These are phyloP conservation scores for Globisporangium cylindrosporum DNA, from an alignment of 352 stramenopile species.

Conservation along the genomic window DNA sequence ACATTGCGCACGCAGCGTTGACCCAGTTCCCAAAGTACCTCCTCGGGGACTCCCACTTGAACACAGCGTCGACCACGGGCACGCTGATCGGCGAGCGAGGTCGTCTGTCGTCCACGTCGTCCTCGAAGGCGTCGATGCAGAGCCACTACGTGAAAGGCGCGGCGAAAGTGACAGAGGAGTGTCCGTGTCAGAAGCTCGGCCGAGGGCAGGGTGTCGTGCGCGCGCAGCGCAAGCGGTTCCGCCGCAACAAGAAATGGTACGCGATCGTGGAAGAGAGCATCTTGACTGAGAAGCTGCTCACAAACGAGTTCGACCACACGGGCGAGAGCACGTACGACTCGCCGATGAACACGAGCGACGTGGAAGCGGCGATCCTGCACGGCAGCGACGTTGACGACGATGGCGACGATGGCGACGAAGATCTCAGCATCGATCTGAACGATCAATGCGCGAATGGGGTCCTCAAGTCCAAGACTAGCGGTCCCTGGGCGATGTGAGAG, in stretches of 20 bases:
- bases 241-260: conserved; percentile 47
- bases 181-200: conserved; percentile 45
- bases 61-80: conserved; percentile 2
- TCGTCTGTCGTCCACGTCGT: conserved; percentile 25
- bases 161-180: conserved; percentile 23
- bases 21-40: conserved; percentile 8
- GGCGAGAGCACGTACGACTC: conserved; percentile 30
- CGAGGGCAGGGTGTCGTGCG: conserved; percentile 30
- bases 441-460: background rate
- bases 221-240: conserved; percentile 38
- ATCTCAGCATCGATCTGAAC: background rate
- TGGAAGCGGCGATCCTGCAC: conserved; percentile 27
- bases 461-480: background rate
- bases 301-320: conserved; percentile 24
- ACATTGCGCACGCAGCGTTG: conserved; percentile 2
- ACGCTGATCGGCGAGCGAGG: conserved; percentile 1
- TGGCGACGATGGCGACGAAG: conserved; percentile 7
- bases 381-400: conserved; percentile 10
- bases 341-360: conserved; percentile 17
- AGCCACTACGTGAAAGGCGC: conserved; percentile 20
- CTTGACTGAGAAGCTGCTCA: conserved; percentile 33
- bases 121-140: conserved; percentile 23
- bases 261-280: conserved; percentile 38
- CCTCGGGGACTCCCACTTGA: conserved; percentile 8
- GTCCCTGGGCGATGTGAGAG: conserved; percentile 5